Conservation (phyloP, 192 early-diverging fungal species). For the Entomortierella beljakovae region DNA sequence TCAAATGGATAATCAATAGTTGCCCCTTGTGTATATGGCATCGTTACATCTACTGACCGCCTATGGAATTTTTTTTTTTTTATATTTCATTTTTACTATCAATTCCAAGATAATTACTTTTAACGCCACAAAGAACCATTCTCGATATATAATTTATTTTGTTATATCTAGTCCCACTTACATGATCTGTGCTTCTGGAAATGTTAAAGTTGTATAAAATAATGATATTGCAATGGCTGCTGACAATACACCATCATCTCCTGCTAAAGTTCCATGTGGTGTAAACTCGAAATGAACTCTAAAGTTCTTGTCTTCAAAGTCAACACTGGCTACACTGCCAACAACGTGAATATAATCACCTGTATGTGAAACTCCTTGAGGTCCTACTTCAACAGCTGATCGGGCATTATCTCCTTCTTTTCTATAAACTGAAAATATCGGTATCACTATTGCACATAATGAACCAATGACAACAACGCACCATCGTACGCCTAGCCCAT, state of each 20-base stretch:
- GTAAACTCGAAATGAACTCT: slow-evolving; percentile 57
- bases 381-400: slow-evolving; percentile 33
- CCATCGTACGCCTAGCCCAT: slow-evolving; percentile 35
- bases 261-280: slow-evolving; percentile 55
- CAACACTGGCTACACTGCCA: slow-evolving; percentile 54
- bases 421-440: slow-evolving; percentile 39
- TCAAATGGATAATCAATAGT: slow-evolving; percentile 64
- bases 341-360: slow-evolving; percentile 54
- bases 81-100: too few relatives aligned
- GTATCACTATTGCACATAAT: slow-evolving; percentile 43
- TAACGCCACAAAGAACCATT: too few relatives aligned
- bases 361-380: slow-evolving; percentile 39
- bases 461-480: slow-evolving; percentile 30
- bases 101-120: too few relatives aligned
- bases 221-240: slow-evolving; percentile 19
- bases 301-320: slow-evolving; percentile 60
- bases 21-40: slow-evolving; percentile 50
- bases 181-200: slow-evolving; percentile 50
- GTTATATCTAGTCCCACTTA: not conserved
- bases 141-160: too few relatives aligned
- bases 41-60: slow-evolving; percentile 51
- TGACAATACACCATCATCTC: slow-evolving; percentile 51
- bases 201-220: slow-evolving; percentile 47
- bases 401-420: slow-evolving; percentile 35
- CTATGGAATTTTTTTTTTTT: too few relatives aligned